These are phyloP conservation scores for Russula lepida DNA, from an alignment of 768 basidiomycete species.

Conservation along the genomic window DNA sequence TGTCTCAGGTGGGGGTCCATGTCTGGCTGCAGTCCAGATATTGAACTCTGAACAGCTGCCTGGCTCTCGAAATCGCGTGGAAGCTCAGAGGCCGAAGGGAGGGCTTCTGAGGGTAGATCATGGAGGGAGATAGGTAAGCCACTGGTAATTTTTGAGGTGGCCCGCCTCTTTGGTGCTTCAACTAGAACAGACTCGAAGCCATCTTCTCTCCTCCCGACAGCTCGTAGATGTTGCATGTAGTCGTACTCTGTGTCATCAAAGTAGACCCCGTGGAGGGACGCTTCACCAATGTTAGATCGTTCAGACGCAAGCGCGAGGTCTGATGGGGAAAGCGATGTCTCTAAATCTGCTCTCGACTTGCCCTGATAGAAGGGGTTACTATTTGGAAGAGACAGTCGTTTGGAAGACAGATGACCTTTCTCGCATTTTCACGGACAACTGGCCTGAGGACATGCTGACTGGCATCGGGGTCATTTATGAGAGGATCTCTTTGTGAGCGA, in stretches of 20 bases:
- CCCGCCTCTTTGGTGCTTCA: slow-evolving; percentile 50
- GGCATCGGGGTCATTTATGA: slow-evolving; percentile 88
- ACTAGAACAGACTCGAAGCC: slow-evolving; percentile 76
- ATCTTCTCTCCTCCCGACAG: slow-evolving; percentile 67
- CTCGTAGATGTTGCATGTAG: slow-evolving; percentile 93
- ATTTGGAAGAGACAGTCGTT: neutral
- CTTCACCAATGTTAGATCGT: slow-evolving; percentile 70
- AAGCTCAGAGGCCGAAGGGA: slow-evolving; percentile 68
- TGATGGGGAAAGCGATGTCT: slow-evolving; percentile 43
- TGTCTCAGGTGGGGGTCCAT: slow-evolving; percentile 96
- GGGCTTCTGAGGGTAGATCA: slow-evolving; percentile 57
- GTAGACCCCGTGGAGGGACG: slow-evolving; percentile 80
- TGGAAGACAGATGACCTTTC: slow-evolving; percentile 40
- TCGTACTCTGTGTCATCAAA: slow-evolving; percentile 96
- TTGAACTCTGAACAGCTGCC: slow-evolving; percentile 70
- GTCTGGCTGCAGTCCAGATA: slow-evolving; percentile 86
- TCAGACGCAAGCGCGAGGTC: slow-evolving; percentile 39
- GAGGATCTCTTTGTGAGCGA: slow-evolving; percentile 89
- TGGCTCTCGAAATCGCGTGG: slow-evolving; percentile 69
- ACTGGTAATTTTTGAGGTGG: slow-evolving; percentile 33
- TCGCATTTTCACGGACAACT: slow-evolving; percentile 62
- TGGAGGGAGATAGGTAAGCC: slow-evolving; percentile 36
- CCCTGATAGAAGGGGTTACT: slow-evolving; percentile 38
- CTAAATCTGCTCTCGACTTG: slow-evolving; percentile 76
- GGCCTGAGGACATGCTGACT: slow-evolving; percentile 83